Evolutionary conservation across 306 rosid genomes (phyloP).

Genomic region (Medicago lupulina): DNA sequence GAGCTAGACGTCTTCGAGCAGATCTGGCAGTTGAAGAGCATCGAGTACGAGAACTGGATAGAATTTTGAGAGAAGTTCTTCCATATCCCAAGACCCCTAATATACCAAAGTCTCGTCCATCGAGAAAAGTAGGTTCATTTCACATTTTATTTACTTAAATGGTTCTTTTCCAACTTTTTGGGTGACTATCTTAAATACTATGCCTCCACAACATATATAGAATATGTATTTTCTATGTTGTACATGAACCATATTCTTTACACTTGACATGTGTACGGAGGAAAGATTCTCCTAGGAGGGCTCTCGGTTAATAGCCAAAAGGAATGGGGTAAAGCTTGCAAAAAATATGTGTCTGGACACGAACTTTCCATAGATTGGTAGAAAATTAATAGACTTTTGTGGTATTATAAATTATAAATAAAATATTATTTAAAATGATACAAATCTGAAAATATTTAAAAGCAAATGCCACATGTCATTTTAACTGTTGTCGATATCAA

Average conservation of each 20-base stretch:
- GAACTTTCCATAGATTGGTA: too few relatives aligned
- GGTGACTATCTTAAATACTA: slow-evolving; percentile 17
- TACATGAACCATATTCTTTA: neutral
- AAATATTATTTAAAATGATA: too few relatives aligned
- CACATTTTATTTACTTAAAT: slow-evolving; percentile 20
- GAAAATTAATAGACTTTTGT: too few relatives aligned
- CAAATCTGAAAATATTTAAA: too few relatives aligned
- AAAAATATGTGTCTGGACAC: too few relatives aligned
- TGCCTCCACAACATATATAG: slow-evolving; percentile 2
- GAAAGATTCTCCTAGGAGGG: too few relatives aligned
- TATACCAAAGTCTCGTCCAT: slow-evolving; percentile 64
- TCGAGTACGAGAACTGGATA: slow-evolving; percentile 77
- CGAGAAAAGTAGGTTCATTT: slow-evolving; percentile 67
- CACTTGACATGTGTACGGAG: too few relatives aligned
- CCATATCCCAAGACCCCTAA: slow-evolving; percentile 78
- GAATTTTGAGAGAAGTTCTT: slow-evolving; percentile 88
- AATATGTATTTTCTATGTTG: neutral
- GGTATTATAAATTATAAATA: too few relatives aligned
- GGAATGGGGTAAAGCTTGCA: too few relatives aligned
- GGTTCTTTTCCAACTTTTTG: slow-evolving; percentile 11
- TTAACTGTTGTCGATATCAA: too few relatives aligned
- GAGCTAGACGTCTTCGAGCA: slow-evolving; percentile 78
- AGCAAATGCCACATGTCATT: too few relatives aligned
- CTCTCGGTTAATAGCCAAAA: too few relatives aligned
- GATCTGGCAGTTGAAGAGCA: slow-evolving; percentile 93